Evolutionary conservation across 148 eudicot genomes (phyloP).

Genomic region (Pouteria glomerata): DNA sequence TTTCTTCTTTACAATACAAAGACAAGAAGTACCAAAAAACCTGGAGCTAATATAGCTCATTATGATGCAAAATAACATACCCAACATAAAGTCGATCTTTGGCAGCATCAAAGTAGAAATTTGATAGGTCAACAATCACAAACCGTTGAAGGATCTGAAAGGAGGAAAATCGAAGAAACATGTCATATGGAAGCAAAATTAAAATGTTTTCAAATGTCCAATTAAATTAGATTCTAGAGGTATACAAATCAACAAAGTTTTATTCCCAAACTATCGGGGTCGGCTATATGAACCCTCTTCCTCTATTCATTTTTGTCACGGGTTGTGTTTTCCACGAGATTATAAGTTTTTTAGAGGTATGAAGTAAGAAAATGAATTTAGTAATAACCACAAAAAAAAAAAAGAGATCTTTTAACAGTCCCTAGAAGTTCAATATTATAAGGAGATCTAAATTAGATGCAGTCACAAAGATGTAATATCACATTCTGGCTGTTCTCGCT

Average conservation of each 20-base stretch:
- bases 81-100: conserved; percentile 97
- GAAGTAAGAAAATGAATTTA: neutral
- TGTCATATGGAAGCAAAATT: neutral
- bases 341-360: no score
- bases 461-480: neutral
- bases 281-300: no score
- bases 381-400: neutral
- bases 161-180: neutral
- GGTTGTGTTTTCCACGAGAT: no score
- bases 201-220: neutral
- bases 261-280: no score
- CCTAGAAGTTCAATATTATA: conserved; percentile 1
- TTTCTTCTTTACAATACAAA: neutral
- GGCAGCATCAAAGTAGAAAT: conserved; percentile 91
- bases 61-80: conserved; percentile 33
- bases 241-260: no score
- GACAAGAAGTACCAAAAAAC: neutral
- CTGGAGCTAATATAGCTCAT: neutral
- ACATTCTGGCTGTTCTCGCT: neutral
- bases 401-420: neutral
- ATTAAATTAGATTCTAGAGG: neutral
- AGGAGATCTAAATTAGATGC: neutral
- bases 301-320: no score
- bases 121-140: conserved; percentile 93
- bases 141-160: conserved; percentile 85